phyloP scores from a whole-genome alignment of 352 stramenopile species.

The Globisporangium camurandrum region DNA sequence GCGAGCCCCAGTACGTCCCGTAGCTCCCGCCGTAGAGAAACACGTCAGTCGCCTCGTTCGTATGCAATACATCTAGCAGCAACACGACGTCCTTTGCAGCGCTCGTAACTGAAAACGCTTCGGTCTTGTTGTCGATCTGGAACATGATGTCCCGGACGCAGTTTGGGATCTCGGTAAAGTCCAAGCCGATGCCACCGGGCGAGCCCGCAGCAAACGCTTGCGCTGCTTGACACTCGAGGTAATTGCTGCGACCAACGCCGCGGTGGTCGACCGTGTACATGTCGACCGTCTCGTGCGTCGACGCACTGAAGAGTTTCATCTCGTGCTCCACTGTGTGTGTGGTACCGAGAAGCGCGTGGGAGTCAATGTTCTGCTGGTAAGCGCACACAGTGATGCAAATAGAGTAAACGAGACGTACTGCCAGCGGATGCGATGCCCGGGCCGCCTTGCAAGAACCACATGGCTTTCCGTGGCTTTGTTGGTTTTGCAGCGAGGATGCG shows the following conservation, averaged over 20 bases:
- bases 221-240: conserved; percentile 8
- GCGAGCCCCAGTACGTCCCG: conserved; percentile 15
- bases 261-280: conserved; percentile 20
- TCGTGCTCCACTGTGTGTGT: conserved; percentile 12
- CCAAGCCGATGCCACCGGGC: neutral
- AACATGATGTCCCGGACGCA: conserved; percentile 20
- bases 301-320: conserved; percentile 6
- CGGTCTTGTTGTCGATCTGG: conserved; percentile 59
- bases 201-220: conserved; percentile 7
- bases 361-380: too few species aligned
- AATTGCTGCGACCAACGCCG: conserved; percentile 11
- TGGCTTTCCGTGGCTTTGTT: neutral
- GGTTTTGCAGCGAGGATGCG: conserved; percentile 5
- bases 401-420: neutral
- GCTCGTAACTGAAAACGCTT: conserved; percentile 50
- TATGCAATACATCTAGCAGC: conserved; percentile 5
- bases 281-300: neutral
- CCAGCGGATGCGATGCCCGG: conserved; percentile 15
- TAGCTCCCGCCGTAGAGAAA: conserved; percentile 24
- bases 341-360: too few species aligned
- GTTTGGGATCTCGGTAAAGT: conserved; percentile 2
- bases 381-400: too few species aligned
- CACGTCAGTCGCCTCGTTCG: conserved; percentile 1
- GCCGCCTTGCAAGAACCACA: conserved; percentile 28
- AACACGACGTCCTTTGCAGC: conserved; percentile 10